phyloP scores from a whole-genome alignment of 2,329 filamentous ascomycete species.

The Neospermospora avenae region DNA sequence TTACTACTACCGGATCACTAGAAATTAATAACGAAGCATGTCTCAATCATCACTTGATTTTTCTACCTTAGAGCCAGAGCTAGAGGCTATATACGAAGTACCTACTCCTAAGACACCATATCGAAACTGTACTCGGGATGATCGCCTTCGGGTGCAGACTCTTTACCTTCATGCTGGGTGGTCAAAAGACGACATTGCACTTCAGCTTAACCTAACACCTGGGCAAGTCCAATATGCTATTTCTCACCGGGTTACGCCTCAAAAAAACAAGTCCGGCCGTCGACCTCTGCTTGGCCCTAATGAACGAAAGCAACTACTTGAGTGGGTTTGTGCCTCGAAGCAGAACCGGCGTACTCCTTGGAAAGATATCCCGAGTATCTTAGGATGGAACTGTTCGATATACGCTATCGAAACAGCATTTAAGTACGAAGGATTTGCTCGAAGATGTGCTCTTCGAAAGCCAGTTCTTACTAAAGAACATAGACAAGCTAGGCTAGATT shows the following conservation, averaged over 20 bases:
- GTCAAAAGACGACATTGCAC: constrained; percentile 10
- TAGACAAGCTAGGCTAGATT: not conserved
- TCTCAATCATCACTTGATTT: too few relatives aligned
- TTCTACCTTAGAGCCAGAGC: too few relatives aligned
- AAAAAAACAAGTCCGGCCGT: constrained; percentile 9
- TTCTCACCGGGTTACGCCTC: constrained; percentile 14
- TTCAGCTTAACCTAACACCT: constrained; percentile 10
- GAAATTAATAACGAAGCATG: too few relatives aligned
- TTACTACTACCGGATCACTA: too few relatives aligned
- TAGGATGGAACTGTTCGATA: too few relatives aligned
- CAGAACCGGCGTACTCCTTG: constrained; percentile 14
- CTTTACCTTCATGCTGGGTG: constrained; percentile 15
- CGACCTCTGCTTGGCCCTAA: constrained; percentile 9
- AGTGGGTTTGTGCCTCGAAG: constrained; percentile 16
- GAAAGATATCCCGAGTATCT: constrained; percentile 14
- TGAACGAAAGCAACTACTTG: constrained; percentile 18
- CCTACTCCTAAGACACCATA: not conserved
- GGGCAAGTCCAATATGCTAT: constrained; percentile 17
- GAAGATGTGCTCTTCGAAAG: constrained; percentile 11
- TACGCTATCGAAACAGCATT: not conserved
- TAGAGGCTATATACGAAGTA: not conserved
- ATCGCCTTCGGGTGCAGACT: constrained; percentile 14
- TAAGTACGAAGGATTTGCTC: constrained; percentile 15
- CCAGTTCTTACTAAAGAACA: constrained; percentile 8
- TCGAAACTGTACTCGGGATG: constrained; percentile 9